These are phyloP conservation scores for Apium graveolens DNA, from an alignment of 129 eudicot genomes.

Conservation along the genomic window DNA sequence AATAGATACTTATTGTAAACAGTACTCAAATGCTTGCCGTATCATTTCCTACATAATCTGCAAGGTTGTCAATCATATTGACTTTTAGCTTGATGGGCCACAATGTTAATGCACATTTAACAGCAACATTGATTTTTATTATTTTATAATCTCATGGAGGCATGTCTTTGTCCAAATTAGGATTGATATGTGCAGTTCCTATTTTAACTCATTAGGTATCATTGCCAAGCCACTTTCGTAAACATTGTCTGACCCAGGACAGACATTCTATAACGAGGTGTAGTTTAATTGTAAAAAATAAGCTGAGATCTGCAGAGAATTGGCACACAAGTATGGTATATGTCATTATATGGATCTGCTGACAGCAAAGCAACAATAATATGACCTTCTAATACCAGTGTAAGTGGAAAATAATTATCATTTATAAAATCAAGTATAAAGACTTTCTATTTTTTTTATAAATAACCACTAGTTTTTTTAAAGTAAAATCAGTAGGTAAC, in stretches of 20 bases:
- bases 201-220: neutral
- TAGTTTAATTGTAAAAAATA: neutral
- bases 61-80: neutral
- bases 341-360: neutral
- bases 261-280: neutral
- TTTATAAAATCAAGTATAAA: neutral
- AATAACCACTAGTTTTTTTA: neutral
- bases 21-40: neutral
- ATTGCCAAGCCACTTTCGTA: neutral
- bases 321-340: neutral
- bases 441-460: neutral
- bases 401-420: neutral
- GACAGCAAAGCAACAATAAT: neutral
- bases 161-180: neutral
- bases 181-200: neutral
- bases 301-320: neutral
- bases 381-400: neutral
- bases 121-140: neutral
- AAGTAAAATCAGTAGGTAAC: too few relatives aligned
- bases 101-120: neutral
- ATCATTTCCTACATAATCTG: neutral
- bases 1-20: neutral
- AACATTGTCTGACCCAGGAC: neutral
- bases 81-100: neutral
- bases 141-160: neutral